phyloP scores from a whole-genome alignment of 805 yeast species.

The Gaillardinia entomophila region DNA sequence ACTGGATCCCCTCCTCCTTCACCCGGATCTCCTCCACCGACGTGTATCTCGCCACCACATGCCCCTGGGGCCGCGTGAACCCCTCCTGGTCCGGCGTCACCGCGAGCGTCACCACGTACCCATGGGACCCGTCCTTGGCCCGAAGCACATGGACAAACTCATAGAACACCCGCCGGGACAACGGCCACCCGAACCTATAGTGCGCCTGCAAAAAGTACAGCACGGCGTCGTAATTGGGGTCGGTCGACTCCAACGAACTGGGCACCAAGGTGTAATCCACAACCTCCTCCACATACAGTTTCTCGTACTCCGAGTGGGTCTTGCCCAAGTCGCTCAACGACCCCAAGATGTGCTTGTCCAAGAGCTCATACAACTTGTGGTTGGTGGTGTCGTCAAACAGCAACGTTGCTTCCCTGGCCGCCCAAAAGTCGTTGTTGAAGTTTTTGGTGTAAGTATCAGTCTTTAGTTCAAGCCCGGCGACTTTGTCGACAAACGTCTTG shows the following conservation, averaged over 20 bases:
- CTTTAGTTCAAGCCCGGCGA: not conserved
- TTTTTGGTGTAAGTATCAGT: not conserved
- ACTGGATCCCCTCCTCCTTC: constrained; percentile 12
- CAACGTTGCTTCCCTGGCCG: constrained; percentile 1
- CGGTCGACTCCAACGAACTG: constrained; percentile 7
- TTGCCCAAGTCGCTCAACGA: constrained; percentile 8
- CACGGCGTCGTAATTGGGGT: constrained; percentile 8
- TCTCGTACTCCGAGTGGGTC: constrained; percentile 33
- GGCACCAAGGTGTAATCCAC: constrained; percentile 17
- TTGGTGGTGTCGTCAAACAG: not conserved
- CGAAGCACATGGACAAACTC: constrained; percentile 27
- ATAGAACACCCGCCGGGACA: constrained; percentile 29
- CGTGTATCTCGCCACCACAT: constrained; percentile 27
- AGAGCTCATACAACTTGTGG: not conserved
- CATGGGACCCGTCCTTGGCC: constrained; percentile 9
- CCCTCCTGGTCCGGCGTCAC: constrained; percentile 26
- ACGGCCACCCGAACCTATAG: constrained; percentile 32
- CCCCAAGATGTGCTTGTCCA: constrained; percentile 6
- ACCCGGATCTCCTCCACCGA: constrained; percentile 28
- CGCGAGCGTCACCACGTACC: constrained; percentile 27
- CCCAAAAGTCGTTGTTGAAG: constrained; percentile 1
- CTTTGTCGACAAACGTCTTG: not conserved
- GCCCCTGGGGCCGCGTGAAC: constrained; percentile 8
- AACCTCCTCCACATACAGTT: constrained; percentile 29
- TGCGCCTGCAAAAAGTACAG: constrained; percentile 24